Conservation (phyloP, 495 filamentous ascomycete species). For the Bryoglossum gracile region DNA sequence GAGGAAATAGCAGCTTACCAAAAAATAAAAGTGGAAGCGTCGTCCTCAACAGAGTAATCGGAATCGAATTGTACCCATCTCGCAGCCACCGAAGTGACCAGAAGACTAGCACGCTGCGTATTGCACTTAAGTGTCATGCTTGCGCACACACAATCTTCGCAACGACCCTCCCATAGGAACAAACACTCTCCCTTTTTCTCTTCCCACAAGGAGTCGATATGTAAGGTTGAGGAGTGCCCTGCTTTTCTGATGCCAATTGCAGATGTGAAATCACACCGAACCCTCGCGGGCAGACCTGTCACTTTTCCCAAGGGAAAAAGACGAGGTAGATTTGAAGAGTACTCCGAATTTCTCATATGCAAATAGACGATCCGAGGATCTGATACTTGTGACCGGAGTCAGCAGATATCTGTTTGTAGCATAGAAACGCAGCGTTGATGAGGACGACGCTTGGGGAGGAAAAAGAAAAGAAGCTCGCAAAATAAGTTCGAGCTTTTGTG, state of each 20-base stretch:
- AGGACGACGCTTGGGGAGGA: conserved; percentile 70
- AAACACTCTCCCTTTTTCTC: conserved; percentile 31
- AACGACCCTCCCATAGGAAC: conserved; percentile 80
- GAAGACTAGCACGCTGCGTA: conserved; percentile 78
- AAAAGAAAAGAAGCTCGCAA: conserved; percentile 29
- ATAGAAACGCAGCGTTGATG: conserved; percentile 99
- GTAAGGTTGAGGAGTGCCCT: conserved; percentile 42
- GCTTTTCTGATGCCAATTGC: conserved; percentile 99
- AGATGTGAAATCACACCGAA: conserved; percentile 86
- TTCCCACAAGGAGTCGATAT: conserved; percentile 28
- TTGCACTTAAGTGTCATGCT: conserved; percentile 92
- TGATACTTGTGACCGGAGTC: conserved; percentile 21
- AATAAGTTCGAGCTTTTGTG: neutral
- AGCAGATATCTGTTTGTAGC: conserved; percentile 73
- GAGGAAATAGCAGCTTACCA: conserved; percentile 47
- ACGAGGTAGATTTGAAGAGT: conserved; percentile 68
- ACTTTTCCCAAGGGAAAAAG: conserved; percentile 33
- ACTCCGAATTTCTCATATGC: conserved; percentile 99
- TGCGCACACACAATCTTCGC: conserved; percentile 77
- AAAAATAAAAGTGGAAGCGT: conserved; percentile 50
- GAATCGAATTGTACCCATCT: conserved; percentile 91
- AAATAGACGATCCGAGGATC: conserved; percentile 31
- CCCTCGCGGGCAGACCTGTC: conserved; percentile 77
- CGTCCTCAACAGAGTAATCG: conserved; percentile 90
- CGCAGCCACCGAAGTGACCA: conserved; percentile 30